Percentiles rank a stretch among this genome's conserved stretches.
Conservation (phyloP, 176 grass and related monocot genomes). For the Alopecurus myosuroides region DNA sequence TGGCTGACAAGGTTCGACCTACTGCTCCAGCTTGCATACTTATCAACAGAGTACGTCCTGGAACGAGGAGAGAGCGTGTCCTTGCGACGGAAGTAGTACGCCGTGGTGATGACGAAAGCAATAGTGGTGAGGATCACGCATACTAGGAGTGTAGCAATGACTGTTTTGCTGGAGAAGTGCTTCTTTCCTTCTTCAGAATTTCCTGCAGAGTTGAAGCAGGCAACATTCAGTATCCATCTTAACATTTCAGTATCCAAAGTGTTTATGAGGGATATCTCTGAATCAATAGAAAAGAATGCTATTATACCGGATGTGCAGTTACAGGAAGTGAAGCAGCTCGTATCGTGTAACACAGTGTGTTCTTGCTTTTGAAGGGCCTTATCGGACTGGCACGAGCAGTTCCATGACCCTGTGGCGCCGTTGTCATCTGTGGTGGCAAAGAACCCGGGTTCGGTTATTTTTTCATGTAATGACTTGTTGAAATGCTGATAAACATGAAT, state of each 20-base stretch:
- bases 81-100: constrained; percentile 74
- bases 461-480: neutral
- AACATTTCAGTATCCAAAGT: neutral
- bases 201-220: constrained; percentile 37
- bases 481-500: neutral
- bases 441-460: neutral
- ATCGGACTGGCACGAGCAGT: constrained; percentile 56
- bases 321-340: constrained; percentile 74
- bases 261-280: neutral
- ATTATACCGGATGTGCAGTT: constrained; percentile 87
- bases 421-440: constrained; percentile 24
- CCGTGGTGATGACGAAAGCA: constrained; percentile 46
- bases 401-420: constrained; percentile 46
- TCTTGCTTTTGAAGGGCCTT: constrained; percentile 21
- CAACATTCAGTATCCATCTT: constrained; percentile 8
- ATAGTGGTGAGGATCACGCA: constrained; percentile 63
- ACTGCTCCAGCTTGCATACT: constrained; percentile 79
- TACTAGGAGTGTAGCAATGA: constrained; percentile 64
- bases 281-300: neutral
- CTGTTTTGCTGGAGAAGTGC: constrained; percentile 50
- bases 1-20: constrained; percentile 74
- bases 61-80: constrained; percentile 46
- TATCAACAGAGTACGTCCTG: constrained; percentile 51
- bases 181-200: constrained; percentile 34
- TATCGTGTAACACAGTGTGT: neutral